Percentiles rank a stretch among this genome's conserved stretches.
These are phyloP conservation scores for Camellia sinensis DNA, from an alignment of 148 eudicot genomes.

Conservation along the genomic window DNA sequence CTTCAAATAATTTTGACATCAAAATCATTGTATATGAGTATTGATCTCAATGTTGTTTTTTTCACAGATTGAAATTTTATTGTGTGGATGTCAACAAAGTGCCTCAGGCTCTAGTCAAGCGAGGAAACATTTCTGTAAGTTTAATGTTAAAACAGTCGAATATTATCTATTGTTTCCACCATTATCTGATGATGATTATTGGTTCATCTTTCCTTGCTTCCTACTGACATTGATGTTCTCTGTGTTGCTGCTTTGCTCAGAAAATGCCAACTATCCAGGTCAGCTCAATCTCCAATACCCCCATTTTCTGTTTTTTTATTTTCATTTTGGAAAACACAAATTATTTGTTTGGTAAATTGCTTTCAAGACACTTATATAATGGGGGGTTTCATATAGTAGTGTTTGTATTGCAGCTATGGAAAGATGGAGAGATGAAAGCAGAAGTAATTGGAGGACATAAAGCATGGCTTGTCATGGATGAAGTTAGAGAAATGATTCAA, in stretches of 20 bases:
- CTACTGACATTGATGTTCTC: constrained; percentile 11
- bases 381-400: background rate
- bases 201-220: background rate
- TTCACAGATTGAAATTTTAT: constrained; percentile 62
- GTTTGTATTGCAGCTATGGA: constrained; percentile 62
- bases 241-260: constrained; percentile 34
- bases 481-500: constrained; percentile 84
- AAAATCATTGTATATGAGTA: background rate
- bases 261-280: constrained; percentile 99
- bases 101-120: constrained; percentile 83
- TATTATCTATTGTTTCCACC: background rate
- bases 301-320: too few relatives aligned
- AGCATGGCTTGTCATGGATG: constrained; percentile 90
- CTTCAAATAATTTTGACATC: background rate
- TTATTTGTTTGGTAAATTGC: too few relatives aligned
- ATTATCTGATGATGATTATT: background rate
- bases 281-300: constrained; percentile 12
- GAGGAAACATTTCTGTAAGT: constrained; percentile 83
- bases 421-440: constrained; percentile 93
- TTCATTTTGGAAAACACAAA: too few relatives aligned
- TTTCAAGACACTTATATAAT: too few relatives aligned
- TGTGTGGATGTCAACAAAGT: constrained; percentile 90
- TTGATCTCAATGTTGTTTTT: background rate
- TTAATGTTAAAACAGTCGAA: background rate
- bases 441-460: constrained; percentile 97